Conservation (phyloP, 495 filamentous ascomycete genomes). For the Talaromyces liani region DNA sequence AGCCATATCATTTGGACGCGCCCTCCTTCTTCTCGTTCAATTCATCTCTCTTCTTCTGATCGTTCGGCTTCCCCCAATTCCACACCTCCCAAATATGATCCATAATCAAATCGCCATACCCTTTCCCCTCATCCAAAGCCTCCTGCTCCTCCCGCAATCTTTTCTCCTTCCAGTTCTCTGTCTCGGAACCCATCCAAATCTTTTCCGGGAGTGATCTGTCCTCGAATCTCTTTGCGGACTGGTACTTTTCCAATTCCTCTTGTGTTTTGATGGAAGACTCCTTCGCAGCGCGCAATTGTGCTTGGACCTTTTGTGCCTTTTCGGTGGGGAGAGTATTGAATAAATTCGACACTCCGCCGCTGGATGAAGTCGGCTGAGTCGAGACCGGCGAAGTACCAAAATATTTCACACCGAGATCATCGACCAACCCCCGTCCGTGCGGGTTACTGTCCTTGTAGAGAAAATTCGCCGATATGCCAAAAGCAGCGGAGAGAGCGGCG, state of each 20-base stretch:
- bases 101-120: slow-evolving; percentile 73
- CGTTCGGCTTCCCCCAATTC: slow-evolving; percentile 42
- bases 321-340: slow-evolving; percentile 42
- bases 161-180: slow-evolving; percentile 64
- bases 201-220: slow-evolving; percentile 39
- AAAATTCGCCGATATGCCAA: slow-evolving; percentile 58
- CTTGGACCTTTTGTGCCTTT: slow-evolving; percentile 46
- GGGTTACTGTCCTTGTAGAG: slow-evolving; percentile 42
- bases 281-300: slow-evolving; percentile 26
- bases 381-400: not conserved
- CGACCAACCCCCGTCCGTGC: slow-evolving; percentile 39
- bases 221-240: slow-evolving; percentile 23
- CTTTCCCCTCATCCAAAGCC: slow-evolving; percentile 67
- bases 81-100: slow-evolving; percentile 82
- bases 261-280: slow-evolving; percentile 19
- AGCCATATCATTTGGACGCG: not conserved
- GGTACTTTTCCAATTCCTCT: slow-evolving; percentile 35
- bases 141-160: slow-evolving; percentile 62
- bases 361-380: not conserved
- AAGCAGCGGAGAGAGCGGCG: slow-evolving; percentile 52
- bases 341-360: slow-evolving; percentile 8
- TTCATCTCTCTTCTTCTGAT: slow-evolving; percentile 4
- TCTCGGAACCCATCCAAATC: slow-evolving; percentile 61
- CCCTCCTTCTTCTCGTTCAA: not conserved
- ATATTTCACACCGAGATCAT: slow-evolving; percentile 34